Evolutionary conservation across 305 asterid genomes (phyloP), one percentile per base, ranked within the genome.

Genomic region (Fraxinus albicans): DNA sequence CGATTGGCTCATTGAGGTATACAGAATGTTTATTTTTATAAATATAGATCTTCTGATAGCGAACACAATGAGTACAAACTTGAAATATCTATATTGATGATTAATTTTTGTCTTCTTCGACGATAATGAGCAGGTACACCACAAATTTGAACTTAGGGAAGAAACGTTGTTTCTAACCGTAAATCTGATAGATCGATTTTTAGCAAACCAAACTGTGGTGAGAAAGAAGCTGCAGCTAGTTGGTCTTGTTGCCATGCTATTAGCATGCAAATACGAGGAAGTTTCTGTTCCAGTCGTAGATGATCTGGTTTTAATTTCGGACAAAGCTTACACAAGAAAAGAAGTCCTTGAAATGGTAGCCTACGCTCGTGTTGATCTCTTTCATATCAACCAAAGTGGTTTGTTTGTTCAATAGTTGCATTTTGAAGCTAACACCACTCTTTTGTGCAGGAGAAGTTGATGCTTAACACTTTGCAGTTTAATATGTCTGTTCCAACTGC

Each of bases 401-500:
- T 17, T 53, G 19, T 63, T 65, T 4, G 9, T 77, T 67, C 8
- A 5, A 19, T 27, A 47, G 34, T 27, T 72, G 65, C 21, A n/a
- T 19, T 6, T 17, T 53, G 65, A 53, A 53, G 23, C 23, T 53
- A 53, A 53, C 58, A 6, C 65, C 4, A 27, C 25, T 12, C 31
- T 34, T 60, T 53, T 47, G 33, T 74, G 55, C 89, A 95, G 99
- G 99, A 96, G 87, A 92, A 79, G 29, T 84, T 94, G 89, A 94
- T 96, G 96, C 93, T 96, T 3, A 96, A 93, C 88, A 91, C 95
- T 6, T 79, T 96, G 86, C 97, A 92, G 78, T 96, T 94, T 81
- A 91, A 92, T 67, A 93, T 96, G 95, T 93, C 99, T 2, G 90
- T 93, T 3, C 99, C 99, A 29, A 96, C 99, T 21, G 90, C 97